Base-by-base conservation (phyloP, 352 stramenopile species). In the Discostella stelligera region DNA sequence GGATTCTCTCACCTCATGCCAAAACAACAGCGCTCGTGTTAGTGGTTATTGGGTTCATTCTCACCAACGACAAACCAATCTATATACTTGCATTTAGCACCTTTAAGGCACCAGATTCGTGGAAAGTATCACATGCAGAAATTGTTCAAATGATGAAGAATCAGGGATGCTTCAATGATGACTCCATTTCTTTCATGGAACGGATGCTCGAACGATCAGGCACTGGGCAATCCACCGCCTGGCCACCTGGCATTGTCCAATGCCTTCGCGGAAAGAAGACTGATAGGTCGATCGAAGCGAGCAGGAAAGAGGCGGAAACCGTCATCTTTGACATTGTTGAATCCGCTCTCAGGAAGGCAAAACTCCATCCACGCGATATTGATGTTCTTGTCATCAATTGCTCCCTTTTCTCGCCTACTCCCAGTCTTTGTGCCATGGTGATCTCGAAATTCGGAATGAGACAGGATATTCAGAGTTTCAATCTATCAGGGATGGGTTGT, bases 351-450 rank as follows among this genome's bases (percentile, higher is more conserved):
- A 78, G 86, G 27, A 94, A 94, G 70, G 91, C 91, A 10, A 87
- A 90, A 27, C 79, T 93, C 0, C 80, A 94, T 11, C 87, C 92
- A 13, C 83, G 82, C 61, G 89, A 96, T 63, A 92, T 96, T 79
- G 93, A 96, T 83, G 83, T 96, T 46, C 82, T 96, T n/a, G 86
- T 96, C 41, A 92, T 96, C 71, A 96, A 96, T 82, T 96, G 93
- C 74, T 94, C 82, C 41, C 82, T 96, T 1, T 96, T 96, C 75
- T 94, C 86, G 14, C 93, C 93, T 2, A 96, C 93, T 7, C 93
- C 93, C 9, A 94, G 83, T 49, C 84, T 96, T 21, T 96, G 92
- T 79, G 91, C 92, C 39, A 95, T 96, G 90, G 90, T 96, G 0
- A 85, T 93, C 52, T 91, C 89, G 49, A 90, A 94, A 27, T 94